Percentiles rank a stretch among this genome's conserved stretches.
Evolutionary conservation across 2,329 filamentous ascomycete genomes (phyloP).

Genomic region (Botrytis tulipae): DNA sequence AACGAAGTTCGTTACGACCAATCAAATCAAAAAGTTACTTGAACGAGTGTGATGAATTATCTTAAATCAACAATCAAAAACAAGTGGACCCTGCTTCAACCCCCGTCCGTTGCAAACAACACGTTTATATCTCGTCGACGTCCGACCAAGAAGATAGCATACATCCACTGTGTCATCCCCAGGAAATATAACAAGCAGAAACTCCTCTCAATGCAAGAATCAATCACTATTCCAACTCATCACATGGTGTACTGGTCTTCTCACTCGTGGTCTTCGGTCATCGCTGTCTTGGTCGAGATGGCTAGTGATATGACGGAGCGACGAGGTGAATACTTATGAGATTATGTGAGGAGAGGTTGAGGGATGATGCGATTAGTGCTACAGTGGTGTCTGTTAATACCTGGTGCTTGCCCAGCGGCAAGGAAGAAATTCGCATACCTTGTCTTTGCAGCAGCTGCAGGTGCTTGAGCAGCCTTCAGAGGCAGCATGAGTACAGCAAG

Average conservation of each 20-base stretch:
- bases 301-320: not conserved
- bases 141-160: not conserved
- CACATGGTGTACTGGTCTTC: not conserved
- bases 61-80: not conserved
- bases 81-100: not conserved
- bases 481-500: conserved; percentile 13
- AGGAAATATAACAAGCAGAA: not conserved
- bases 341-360: not conserved
- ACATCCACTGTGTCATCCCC: not conserved
- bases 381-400: not conserved
- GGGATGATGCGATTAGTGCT: conserved; percentile 5
- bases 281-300: conserved; percentile 10
- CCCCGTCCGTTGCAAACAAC: not conserved
- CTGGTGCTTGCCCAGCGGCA: not conserved
- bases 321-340: not conserved
- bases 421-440: not conserved
- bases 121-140: not conserved
- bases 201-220: not conserved
- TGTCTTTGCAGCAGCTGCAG: conserved; percentile 13
- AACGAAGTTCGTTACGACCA: not conserved
- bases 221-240: not conserved
- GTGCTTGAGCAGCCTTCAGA: conserved; percentile 3
- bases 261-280: not conserved
- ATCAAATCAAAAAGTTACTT: not conserved
- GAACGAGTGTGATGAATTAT: not conserved